Percentiles rank a stretch among this genome's conserved stretches.
phyloP scores from a whole-genome alignment of 768 basidiomycete genomes.

The Panaeolus papilionaceus region DNA sequence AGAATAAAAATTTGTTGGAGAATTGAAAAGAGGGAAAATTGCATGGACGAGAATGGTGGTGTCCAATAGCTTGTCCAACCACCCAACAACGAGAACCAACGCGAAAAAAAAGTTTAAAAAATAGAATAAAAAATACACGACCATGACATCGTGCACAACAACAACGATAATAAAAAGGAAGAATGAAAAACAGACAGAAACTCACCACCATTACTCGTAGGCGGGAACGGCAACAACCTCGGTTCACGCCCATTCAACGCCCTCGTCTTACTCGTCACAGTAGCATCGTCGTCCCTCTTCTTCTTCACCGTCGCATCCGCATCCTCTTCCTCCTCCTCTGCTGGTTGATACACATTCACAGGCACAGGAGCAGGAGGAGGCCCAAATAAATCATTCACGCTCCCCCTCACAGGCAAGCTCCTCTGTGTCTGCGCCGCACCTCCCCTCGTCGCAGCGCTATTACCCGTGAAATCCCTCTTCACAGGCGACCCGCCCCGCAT shows the following conservation, averaged over 20 bases:
- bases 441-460: conserved; percentile 2
- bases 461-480: conserved; percentile 8
- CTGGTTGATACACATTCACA: neutral
- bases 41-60: no score
- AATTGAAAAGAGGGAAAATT: no score
- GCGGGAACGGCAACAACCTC: conserved; percentile 34
- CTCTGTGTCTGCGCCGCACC: conserved; percentile 1
- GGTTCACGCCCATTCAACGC: conserved; percentile 28
- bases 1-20: no score
- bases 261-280: conserved; percentile 25
- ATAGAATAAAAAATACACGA: no score
- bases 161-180: conserved; percentile 1
- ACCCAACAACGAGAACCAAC: no score
- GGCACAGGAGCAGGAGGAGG: neutral
- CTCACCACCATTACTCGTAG: conserved; percentile 17
- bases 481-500: conserved; percentile 15
- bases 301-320: neutral
- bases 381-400: conserved; percentile 26
- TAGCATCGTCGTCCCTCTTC: conserved; percentile 27
- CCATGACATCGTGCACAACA: neutral
- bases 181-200: neutral
- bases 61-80: no score
- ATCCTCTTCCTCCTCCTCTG: conserved; percentile 10
- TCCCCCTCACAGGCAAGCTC: conserved; percentile 25
- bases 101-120: no score